A percentile compares a stretch with the other conserved stretches of the same genome.
These are phyloP conservation scores for Botryotinia calthae DNA, from an alignment of 2,329 filamentous ascomycete genomes.

Conservation along the genomic window DNA sequence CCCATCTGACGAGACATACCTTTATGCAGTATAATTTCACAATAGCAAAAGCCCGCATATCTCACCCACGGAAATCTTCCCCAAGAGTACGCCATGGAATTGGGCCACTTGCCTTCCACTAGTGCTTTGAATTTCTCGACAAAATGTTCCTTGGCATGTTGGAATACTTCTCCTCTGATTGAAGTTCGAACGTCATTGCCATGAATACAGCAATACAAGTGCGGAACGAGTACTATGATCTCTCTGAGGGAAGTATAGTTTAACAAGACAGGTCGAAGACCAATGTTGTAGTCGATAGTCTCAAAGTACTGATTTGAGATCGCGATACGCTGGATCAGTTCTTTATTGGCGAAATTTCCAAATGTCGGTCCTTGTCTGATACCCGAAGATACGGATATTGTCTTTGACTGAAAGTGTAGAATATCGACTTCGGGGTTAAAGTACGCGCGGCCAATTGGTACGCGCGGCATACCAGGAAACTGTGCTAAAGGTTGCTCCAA, in stretches of 20 bases:
- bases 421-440: background rate
- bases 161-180: rapidly evolving
- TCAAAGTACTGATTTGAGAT: background rate
- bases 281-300: background rate
- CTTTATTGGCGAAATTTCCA: background rate
- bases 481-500: background rate
- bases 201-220: background rate
- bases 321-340: background rate
- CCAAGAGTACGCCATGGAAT: background rate
- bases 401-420: background rate
- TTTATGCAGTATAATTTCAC: too few relatives aligned
- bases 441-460: background rate
- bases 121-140: background rate
- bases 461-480: rapidly evolving
- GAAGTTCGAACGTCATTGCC: background rate
- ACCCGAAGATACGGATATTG: rapidly evolving
- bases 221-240: background rate
- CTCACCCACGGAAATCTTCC: background rate
- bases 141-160: background rate
- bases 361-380: background rate
- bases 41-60: background rate
- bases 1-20: too few relatives aligned
- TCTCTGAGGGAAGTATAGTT: background rate
- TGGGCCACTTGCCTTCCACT: background rate
- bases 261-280: background rate